These are phyloP conservation scores for Candida ascalaphidarum DNA, from an alignment of 805 yeast species.

Conservation along the genomic window DNA sequence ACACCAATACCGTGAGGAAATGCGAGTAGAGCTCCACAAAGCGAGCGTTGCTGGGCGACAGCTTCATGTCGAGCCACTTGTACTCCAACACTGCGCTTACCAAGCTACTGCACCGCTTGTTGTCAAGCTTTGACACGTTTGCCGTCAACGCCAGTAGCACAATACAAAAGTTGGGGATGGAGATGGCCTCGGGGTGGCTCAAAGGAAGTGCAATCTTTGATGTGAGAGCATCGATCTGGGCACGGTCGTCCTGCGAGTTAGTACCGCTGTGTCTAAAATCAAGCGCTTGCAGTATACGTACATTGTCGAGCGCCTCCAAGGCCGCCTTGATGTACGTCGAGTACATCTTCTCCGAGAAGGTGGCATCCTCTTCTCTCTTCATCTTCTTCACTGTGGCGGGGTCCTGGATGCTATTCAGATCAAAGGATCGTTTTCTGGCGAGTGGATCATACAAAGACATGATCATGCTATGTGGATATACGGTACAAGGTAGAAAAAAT, in stretches of 20 bases:
- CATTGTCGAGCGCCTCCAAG: constrained; percentile 57
- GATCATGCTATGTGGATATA: too few species aligned
- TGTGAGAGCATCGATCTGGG: constrained; percentile 12
- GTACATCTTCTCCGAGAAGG: constrained; percentile 32
- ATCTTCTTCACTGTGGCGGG: constrained; percentile 3
- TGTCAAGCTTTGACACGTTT: constrained; percentile 63
- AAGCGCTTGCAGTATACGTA: constrained; percentile 15
- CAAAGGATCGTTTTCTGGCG: constrained; percentile 21
- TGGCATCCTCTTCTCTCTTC: constrained; percentile 1
- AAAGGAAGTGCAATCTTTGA: constrained; percentile 49
- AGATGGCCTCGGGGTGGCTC: constrained; percentile 45
- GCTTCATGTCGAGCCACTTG: constrained; percentile 49
- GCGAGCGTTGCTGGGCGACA: constrained; percentile 4
- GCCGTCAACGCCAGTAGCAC: constrained; percentile 52
- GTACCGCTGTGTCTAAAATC: background rate
- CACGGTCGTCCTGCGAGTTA: background rate
- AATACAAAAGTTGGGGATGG: constrained; percentile 41
- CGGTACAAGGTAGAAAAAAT: too few species aligned
- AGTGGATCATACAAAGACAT: constrained; percentile 31
- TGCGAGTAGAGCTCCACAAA: constrained; percentile 53
- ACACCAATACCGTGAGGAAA: constrained; percentile 70
- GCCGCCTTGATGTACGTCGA: constrained; percentile 52
- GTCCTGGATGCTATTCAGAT: constrained; percentile 4
- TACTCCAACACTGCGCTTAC: constrained; percentile 56
- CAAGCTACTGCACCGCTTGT: constrained; percentile 40